Conservation (phyloP, 1,139 yeast genomes). For the Lodderomyces elongisporus region DNA sequence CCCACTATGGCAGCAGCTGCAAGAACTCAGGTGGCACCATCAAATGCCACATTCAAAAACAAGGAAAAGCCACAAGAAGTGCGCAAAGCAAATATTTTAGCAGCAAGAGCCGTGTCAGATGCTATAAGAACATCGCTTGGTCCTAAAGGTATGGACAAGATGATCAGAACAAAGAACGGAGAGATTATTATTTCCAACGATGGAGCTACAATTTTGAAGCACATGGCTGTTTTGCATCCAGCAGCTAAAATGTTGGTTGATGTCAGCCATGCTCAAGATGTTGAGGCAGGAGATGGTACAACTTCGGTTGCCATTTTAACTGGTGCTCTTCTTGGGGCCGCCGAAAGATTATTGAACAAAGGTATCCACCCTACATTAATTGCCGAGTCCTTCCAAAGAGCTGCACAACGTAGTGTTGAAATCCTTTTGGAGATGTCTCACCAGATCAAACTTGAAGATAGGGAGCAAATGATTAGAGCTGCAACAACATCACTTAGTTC, state of each 20-base stretch:
- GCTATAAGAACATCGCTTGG: conserved; percentile 97
- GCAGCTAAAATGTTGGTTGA: conserved; percentile 98
- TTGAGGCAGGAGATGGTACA: conserved; percentile 99
- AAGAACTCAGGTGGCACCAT: conserved; percentile 39
- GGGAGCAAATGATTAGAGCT: conserved; percentile 81
- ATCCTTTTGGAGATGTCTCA: conserved; percentile 81
- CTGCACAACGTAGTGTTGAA: conserved; percentile 84
- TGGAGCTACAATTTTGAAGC: conserved; percentile 94
- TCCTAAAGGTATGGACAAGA: conserved; percentile 99
- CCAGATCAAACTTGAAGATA: conserved; percentile 67
- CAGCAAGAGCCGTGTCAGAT: conserved; percentile 97
- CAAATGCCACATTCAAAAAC: conserved; percentile 87
- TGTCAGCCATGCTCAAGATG: conserved; percentile 94
- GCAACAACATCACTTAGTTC: conserved; percentile 92
- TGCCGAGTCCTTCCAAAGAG: conserved; percentile 92
- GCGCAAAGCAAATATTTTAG: conserved; percentile 85
- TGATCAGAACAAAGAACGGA: conserved; percentile 91
- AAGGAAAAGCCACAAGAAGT: conserved; percentile 98
- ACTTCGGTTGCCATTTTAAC: conserved; percentile 95
- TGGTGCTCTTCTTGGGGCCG: conserved; percentile 91
- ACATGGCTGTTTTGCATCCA: conserved; percentile 97
- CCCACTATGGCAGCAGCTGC: conserved; percentile 15
- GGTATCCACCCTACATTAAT: conserved; percentile 96
- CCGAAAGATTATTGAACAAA: conserved; percentile 79
- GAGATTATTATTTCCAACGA: conserved; percentile 94